Percentiles rank a stretch among this genome's conserved stretches.
Evolutionary conservation across 371 early-diverging fungal species (phyloP).

Genomic region (Circinella umbellata): DNA sequence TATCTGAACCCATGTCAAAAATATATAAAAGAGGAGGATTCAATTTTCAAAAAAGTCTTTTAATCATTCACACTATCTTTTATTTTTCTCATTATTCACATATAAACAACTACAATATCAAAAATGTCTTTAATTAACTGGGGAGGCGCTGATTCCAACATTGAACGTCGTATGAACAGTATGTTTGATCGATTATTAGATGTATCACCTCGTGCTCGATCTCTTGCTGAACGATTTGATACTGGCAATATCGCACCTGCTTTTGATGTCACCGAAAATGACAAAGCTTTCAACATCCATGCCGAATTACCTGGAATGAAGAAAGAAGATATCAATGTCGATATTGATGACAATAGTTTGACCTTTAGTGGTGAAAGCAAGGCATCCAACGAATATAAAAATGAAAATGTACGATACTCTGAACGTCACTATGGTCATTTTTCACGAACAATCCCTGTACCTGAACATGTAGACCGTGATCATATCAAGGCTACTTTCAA

Average conservation of each 20-base stretch:
- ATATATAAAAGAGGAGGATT: no score
- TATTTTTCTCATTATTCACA: no score
- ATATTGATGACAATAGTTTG: constrained; percentile 18
- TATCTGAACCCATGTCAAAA: no score
- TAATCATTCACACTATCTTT: no score
- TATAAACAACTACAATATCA: no score
- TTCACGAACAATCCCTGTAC: constrained; percentile 57
- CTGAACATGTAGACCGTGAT: constrained; percentile 48
- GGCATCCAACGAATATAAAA: constrained; percentile 10
- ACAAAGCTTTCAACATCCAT: constrained; percentile 25
- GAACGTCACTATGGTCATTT: constrained; percentile 60
- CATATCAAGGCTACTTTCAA: constrained; percentile 57
- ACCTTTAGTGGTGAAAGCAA: constrained; percentile 29
- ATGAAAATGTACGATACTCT: constrained; percentile 33
- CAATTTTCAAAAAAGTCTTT: no score
- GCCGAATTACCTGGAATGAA: constrained; percentile 36
- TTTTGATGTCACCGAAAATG: constrained; percentile 32
- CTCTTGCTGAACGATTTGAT: constrained; percentile 6
- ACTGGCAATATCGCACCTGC: constrained; percentile 17
- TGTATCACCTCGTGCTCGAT: not conserved
- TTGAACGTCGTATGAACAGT: constrained; percentile 42
- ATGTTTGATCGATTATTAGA: constrained; percentile 30
- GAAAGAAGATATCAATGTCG: constrained; percentile 37
- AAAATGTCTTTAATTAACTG: constrained; percentile 42
- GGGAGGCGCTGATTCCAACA: constrained; percentile 28